A percentile compares a stretch with the other conserved stretches of the same genome.
Conservation (phyloP, 805 yeast genomes). For the Zygotorulaspora chibaensis region DNA sequence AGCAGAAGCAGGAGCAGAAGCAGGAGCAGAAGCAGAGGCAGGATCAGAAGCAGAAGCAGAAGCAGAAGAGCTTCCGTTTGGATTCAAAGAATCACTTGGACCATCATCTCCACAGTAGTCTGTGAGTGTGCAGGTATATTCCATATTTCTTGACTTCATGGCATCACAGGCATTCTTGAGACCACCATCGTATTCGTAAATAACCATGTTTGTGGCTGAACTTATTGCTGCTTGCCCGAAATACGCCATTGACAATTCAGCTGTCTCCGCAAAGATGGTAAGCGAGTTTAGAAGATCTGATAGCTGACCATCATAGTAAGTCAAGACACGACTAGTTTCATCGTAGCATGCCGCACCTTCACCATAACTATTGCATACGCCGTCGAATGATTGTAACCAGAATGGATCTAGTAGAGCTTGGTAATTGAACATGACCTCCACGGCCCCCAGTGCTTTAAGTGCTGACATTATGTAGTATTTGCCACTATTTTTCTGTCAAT, state of each 20-base stretch:
- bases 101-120: conserved; percentile 5
- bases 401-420: conserved; percentile 1
- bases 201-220: neutral
- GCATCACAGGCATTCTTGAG: neutral
- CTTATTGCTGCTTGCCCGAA: conserved; percentile 1
- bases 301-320: conserved; percentile 1
- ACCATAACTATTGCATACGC: neutral
- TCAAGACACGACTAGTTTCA: neutral
- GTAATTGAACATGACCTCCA: conserved; percentile 1
- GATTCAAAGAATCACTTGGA: neutral
- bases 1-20: conserved; percentile 1
- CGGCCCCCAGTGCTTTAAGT: neutral
- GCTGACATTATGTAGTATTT: neutral
- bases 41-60: conserved; percentile 3
- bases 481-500: neutral
- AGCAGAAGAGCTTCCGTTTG: neutral
- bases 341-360: conserved; percentile 2
- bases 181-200: conserved; percentile 2
- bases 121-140: neutral
- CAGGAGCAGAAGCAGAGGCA: conserved; percentile 1
- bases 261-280: conserved; percentile 1
- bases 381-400: conserved; percentile 2
- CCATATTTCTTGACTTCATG: neutral
- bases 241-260: neutral
- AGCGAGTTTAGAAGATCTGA: neutral